Evolutionary conservation across 495 filamentous ascomycete genomes (phyloP).

Genomic region (Astrothelium macrocarpum): DNA sequence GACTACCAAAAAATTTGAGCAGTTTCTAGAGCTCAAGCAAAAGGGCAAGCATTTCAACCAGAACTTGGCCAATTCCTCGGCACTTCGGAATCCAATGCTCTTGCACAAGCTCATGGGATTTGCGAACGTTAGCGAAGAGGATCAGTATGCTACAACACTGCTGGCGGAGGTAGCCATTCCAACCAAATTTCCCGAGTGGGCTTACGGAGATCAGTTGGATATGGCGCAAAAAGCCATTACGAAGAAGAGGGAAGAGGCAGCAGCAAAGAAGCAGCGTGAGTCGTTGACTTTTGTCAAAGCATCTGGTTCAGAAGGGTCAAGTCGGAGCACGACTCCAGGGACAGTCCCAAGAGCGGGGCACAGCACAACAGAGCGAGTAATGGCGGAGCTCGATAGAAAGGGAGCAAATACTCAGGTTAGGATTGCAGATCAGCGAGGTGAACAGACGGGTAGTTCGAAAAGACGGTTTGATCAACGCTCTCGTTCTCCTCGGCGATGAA

Average conservation of each 20-base stretch:
- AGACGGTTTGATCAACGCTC: neutral
- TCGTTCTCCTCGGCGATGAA: neutral
- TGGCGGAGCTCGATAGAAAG: neutral
- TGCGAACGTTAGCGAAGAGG: slow-evolving; percentile 55
- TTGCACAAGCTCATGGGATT: slow-evolving; percentile 72
- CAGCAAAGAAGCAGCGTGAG: neutral
- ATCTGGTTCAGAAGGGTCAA: neutral
- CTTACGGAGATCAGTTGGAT: neutral
- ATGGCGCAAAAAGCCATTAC: neutral
- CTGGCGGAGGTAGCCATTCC: slow-evolving; percentile 33
- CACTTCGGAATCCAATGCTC: slow-evolving; percentile 72
- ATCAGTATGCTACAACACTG: slow-evolving; percentile 71
- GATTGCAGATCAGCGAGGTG: neutral
- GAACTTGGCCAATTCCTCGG: slow-evolving; percentile 58
- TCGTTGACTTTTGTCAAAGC: slow-evolving; percentile 1
- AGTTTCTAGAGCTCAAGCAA: slow-evolving; percentile 76
- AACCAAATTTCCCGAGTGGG: neutral
- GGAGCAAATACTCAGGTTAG: neutral
- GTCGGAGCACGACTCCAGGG: neutral
- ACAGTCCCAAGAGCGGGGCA: neutral
- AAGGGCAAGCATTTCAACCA: slow-evolving; percentile 87
- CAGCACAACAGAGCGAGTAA: neutral
- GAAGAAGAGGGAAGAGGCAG: slow-evolving; percentile 5
- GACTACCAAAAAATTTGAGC: slow-evolving; percentile 61
- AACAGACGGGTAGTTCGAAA: neutral